A percentile compares a stretch with the other conserved stretches of the same genome.
These are phyloP conservation scores for Ramularia endophylla DNA, from an alignment of 2,329 filamentous ascomycete species.

Conservation along the genomic window DNA sequence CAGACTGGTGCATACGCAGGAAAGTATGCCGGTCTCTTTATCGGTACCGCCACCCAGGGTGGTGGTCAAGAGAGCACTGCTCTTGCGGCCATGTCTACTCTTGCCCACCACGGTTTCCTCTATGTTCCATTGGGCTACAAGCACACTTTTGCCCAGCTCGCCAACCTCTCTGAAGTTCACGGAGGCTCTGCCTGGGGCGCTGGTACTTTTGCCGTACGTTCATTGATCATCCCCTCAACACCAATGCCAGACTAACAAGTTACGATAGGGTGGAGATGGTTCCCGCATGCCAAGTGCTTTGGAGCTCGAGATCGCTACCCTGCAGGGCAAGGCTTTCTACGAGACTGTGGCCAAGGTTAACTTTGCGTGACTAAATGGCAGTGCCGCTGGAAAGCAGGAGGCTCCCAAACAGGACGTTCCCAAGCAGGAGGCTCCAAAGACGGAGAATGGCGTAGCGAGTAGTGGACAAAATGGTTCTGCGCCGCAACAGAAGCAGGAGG, in stretches of 20 bases:
- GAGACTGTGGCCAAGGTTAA: conserved; percentile 64
- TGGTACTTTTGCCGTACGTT: conserved; percentile 69
- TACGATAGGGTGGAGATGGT: conserved; percentile 57
- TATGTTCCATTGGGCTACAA: conserved; percentile 95
- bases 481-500: conserved; percentile 22
- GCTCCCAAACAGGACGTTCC: conserved; percentile 1
- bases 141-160: conserved; percentile 63
- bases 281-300: conserved; percentile 69
- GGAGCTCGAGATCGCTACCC: conserved; percentile 73
- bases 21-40: conserved; percentile 87
- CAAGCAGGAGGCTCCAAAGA: conserved; percentile 3
- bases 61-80: conserved; percentile 92
- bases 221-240: not conserved
- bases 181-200: conserved; percentile 91
- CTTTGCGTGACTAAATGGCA: conserved; percentile 69
- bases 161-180: conserved; percentile 71
- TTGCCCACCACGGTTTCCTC: conserved; percentile 90
- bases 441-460: conserved; percentile 8
- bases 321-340: conserved; percentile 84
- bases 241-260: not conserved
- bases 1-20: conserved; percentile 58
- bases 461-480: conserved; percentile 16
- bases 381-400: conserved; percentile 30
- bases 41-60: conserved; percentile 76
- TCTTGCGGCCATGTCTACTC: conserved; percentile 73